Conservation (phyloP, 2,329 filamentous ascomycete species). For the Cladophialophora psammophila region DNA sequence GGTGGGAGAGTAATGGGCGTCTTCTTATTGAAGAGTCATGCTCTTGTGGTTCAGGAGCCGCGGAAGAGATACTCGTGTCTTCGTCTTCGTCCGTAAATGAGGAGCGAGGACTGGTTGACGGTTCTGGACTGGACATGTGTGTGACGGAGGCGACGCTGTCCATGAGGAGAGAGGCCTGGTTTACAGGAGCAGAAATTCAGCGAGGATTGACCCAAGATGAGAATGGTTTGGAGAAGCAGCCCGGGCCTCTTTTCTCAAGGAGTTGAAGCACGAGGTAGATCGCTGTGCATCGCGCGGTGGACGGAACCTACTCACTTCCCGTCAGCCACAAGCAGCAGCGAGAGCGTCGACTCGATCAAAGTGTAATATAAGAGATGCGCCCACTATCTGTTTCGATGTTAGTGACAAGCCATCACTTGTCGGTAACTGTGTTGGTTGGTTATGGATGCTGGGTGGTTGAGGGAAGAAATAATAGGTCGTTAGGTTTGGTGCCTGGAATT, state of each 20-base stretch:
- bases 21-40: not conserved
- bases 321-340: not conserved
- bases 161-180: not conserved
- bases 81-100: not conserved
- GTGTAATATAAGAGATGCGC: not conserved
- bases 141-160: not conserved
- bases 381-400: conserved; percentile 28
- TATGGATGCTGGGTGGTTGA: conserved; percentile 18
- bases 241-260: too few relatives aligned
- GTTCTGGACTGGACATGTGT: not conserved
- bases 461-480: conserved; percentile 6
- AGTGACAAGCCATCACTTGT: conserved; percentile 34
- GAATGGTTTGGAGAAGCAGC: too few relatives aligned
- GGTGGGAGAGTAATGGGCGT: conserved; percentile 20
- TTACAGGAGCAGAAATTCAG: not conserved
- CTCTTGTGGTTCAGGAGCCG: not conserved
- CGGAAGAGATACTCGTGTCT: not conserved
- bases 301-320: not conserved
- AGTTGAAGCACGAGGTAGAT: not conserved
- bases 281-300: not conserved
- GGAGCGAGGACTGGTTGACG: not conserved
- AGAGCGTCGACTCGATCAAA: not conserved
- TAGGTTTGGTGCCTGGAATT: conserved; percentile 21
- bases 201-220: too few relatives aligned
- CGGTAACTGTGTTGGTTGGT: conserved; percentile 13